Conservation (phyloP, 768 basidiomycete species). For the Chalciporus chontae region DNA sequence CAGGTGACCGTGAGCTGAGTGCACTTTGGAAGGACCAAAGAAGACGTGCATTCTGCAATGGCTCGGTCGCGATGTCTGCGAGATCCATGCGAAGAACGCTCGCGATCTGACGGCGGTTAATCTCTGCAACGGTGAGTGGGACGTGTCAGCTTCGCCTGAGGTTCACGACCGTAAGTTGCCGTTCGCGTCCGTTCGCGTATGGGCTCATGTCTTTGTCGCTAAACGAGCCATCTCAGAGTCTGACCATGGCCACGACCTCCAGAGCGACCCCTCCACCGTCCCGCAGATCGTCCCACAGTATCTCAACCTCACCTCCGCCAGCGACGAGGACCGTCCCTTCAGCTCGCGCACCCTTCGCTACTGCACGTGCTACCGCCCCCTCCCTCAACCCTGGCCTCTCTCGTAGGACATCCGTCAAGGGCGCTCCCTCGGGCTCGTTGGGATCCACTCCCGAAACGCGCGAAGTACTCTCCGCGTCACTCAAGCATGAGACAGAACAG, state of each 20-base stretch:
- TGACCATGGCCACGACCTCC: constrained; percentile 35
- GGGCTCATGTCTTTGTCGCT: neutral
- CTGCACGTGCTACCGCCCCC: constrained; percentile 53
- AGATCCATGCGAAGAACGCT: constrained; percentile 17
- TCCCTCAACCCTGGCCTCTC: constrained; percentile 41
- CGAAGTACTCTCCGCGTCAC: constrained; percentile 55
- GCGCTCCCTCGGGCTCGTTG: constrained; percentile 34
- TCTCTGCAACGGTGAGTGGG: neutral
- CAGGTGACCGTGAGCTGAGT: constrained; percentile 8
- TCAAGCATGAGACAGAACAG: constrained; percentile 75
- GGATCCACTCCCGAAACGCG: constrained; percentile 43
- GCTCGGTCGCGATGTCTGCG: constrained; percentile 31
- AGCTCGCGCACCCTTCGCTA: constrained; percentile 57
- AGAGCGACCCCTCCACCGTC: constrained; percentile 43
- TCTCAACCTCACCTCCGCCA: constrained; percentile 40
- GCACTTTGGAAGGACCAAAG: neutral
- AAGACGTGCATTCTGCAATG: constrained; percentile 32
- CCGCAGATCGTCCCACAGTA: constrained; percentile 42
- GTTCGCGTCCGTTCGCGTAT: neutral
- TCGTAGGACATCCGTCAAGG: constrained; percentile 51
- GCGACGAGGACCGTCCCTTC: constrained; percentile 46
- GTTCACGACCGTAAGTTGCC: neutral
- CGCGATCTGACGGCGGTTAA: neutral
- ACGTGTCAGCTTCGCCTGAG: too few relatives aligned
- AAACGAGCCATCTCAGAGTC: neutral